Evolutionary conservation across 164 flowering plant species (phyloP), one percentile per base, ranked within the genome.

Genomic region (Annona cherimola): DNA sequence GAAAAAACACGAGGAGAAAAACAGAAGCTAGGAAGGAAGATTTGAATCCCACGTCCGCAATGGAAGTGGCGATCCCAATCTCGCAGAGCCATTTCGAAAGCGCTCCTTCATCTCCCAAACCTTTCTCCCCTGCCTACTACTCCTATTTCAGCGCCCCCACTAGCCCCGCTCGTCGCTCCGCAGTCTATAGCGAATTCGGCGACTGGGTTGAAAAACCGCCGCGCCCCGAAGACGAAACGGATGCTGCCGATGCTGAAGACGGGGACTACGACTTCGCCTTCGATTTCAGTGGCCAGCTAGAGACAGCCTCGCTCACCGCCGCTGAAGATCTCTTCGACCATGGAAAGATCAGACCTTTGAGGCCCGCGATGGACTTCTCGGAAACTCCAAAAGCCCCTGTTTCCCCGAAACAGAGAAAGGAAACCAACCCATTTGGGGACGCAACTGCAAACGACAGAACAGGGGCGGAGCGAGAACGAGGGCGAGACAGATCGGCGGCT

Each of bases 251-350:
- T 8, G 78, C 41, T 18, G 76, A 73, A 12, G 69, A 62, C 0
- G 72, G 41, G 0, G 75, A 71, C 0, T 81, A 78, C 26, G 92
- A 87, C 18, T 92, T 90, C 50, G 95, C 88, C 6, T 90, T 90
- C 43, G 88, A 79, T 74, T 75, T 88, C 74, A 74, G 82, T 67
- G 83, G 71, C 50, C 87, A 81, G 9, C 40, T 71, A 42, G 86
- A 83, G n/a, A 75, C 45, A 9, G 41, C 77, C 0, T 80, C 87
- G 9, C 76, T 80, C 1, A 75, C 89, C 0, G 94, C 74, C 3
- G 74, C 96, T 0, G 96, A 89, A 5, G 94, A 89, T 66, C 84
- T 90, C 45, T 90, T 90, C 62, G 86, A 89, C 39, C 84, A 86
- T 1, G 96, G 98, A 41, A 82, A 80, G 55, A 90, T 93, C 64